Conservation (phyloP, 176 grass and related monocot species). For the Aegilops umbellulata region DNA sequence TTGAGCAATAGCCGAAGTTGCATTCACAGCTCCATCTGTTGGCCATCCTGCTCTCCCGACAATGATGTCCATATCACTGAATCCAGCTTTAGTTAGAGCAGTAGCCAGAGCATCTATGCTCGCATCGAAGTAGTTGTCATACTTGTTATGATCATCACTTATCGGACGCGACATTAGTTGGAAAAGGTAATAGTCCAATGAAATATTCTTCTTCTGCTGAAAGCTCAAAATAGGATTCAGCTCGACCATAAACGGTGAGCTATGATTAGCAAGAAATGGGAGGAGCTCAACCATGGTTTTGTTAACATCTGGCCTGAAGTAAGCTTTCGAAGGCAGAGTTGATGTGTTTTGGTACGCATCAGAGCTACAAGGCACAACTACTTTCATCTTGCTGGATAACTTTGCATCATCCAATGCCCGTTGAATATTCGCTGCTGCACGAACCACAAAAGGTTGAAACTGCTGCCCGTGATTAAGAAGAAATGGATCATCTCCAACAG, state of each 20-base stretch:
- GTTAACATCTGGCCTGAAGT: slow-evolving; percentile 84
- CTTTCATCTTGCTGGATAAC: slow-evolving; percentile 73
- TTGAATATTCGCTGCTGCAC: slow-evolving; percentile 73
- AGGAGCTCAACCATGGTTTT: slow-evolving; percentile 84
- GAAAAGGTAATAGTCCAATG: slow-evolving; percentile 75
- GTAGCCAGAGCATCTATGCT: slow-evolving; percentile 82
- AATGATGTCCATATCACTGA: slow-evolving; percentile 66
- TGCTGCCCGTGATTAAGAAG: slow-evolving; percentile 55
- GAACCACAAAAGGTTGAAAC: slow-evolving; percentile 66
- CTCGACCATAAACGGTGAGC: slow-evolving; percentile 80
- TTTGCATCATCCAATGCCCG: slow-evolving; percentile 60
- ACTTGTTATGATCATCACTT: slow-evolving; percentile 72
- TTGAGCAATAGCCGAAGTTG: slow-evolving; percentile 65
- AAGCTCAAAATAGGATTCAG: slow-evolving; percentile 69
- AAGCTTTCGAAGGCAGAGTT: slow-evolving; percentile 61
- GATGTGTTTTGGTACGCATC: slow-evolving; percentile 69
- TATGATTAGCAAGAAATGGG: slow-evolving; percentile 74
- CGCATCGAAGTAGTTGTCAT: slow-evolving; percentile 78
- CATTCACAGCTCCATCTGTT: slow-evolving; percentile 85
- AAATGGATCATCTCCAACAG: slow-evolving; percentile 89
- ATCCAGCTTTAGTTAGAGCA: slow-evolving; percentile 76
- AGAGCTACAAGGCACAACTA: slow-evolving; percentile 72
- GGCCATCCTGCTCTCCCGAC: slow-evolving; percentile 90
- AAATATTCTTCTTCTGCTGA: slow-evolving; percentile 75
- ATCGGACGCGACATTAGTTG: slow-evolving; percentile 63